Base-by-base conservation (phyloP, 495 filamentous ascomycete species). In the Neurospora sp. region DNA sequence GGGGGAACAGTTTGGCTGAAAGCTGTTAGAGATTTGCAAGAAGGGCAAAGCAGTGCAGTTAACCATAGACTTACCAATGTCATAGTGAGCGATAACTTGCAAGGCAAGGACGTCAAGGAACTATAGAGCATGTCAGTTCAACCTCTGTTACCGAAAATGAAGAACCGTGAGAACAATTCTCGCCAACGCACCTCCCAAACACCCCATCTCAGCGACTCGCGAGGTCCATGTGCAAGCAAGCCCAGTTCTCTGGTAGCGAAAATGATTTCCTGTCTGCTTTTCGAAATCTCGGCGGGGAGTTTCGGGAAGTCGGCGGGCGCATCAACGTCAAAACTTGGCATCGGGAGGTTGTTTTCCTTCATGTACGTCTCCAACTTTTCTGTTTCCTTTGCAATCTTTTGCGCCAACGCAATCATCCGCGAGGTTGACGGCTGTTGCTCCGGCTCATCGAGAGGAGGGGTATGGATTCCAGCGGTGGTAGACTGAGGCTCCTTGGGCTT, bases 281-380 rank as follows among this genome's bases (percentile, higher is more conserved):
- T 46, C 18, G 74, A 70, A 44, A 85, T 78, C 20, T 84, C 80
- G 11, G 79, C 81, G 0, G 83, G 83, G 46, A 84, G 76, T 44
- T 77, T 75, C 5, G 83, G 80, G 71, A 83, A 85, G 41, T 84
- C 82, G 20, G 73, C 75, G 0, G 81, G 81, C 4, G 79, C 72
- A 59, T 82, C 78, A n/a, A 78, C 81, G 41, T 83, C 80, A 66
- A 82, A 83, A 73, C 78, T 79, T n/a, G 81, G 81, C 69, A 78
- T 72, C 27, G 77, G 78, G 0, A 84, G 73, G 70, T 79, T 78
- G 54, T 85, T 78, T 9, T 75, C 73, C n/a, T 76, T 75, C 71
- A 85, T 79, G 72, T 84, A 83, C 0, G 79, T 71, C 73, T 85
- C 82, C 35, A 85, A 75, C 72, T 81, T 85, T 70, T 81, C 79